Evolutionary conservation across 106 monocot genomes (phyloP).

Genomic region (Alisma plantagoaquatica): DNA sequence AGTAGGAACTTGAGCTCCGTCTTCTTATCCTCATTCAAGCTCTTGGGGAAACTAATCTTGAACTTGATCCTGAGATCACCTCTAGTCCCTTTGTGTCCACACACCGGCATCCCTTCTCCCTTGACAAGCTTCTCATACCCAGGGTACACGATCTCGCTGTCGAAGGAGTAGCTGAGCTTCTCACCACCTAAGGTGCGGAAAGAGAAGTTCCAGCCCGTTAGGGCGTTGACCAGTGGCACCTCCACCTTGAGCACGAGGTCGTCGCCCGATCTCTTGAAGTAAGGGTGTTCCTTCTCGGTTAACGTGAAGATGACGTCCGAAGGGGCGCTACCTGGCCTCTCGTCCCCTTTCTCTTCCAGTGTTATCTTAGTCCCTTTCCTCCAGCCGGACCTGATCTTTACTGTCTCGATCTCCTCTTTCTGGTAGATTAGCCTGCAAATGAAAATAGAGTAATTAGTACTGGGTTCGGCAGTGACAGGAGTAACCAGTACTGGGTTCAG

Average conservation of each 20-base stretch:
- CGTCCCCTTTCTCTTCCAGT: slow-evolving; percentile 47
- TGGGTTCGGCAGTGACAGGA: not conserved
- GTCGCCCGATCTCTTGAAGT: slow-evolving; percentile 55
- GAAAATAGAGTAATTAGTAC: not conserved
- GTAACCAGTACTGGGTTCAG: not conserved
- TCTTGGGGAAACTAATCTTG: slow-evolving; percentile 31
- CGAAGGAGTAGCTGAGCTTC: slow-evolving; percentile 37
- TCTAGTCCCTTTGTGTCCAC: slow-evolving; percentile 25
- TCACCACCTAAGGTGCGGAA: slow-evolving; percentile 49
- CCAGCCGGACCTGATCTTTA: slow-evolving; percentile 62
- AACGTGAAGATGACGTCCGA: slow-evolving; percentile 45
- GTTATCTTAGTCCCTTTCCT: slow-evolving; percentile 57
- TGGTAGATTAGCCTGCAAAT: slow-evolving; percentile 23
- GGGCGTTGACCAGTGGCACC: slow-evolving; percentile 54
- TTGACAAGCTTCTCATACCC: slow-evolving; percentile 61
- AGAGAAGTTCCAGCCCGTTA: slow-evolving; percentile 61
- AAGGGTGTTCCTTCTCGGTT: slow-evolving; percentile 48
- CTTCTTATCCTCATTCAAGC: slow-evolving; percentile 31
- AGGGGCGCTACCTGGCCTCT: slow-evolving; percentile 36
- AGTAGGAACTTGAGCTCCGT: slow-evolving; percentile 21
- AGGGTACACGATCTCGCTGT: slow-evolving; percentile 49
- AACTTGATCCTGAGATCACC: slow-evolving; percentile 65
- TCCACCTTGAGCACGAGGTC: slow-evolving; percentile 57
- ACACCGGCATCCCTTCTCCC: slow-evolving; percentile 65
- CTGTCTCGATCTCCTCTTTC: slow-evolving; percentile 38